Evolutionary conservation across 352 stramenopile species (phyloP), one percentile per base, ranked within the genome.

Genomic region (Phytophthora agathidicida): DNA sequence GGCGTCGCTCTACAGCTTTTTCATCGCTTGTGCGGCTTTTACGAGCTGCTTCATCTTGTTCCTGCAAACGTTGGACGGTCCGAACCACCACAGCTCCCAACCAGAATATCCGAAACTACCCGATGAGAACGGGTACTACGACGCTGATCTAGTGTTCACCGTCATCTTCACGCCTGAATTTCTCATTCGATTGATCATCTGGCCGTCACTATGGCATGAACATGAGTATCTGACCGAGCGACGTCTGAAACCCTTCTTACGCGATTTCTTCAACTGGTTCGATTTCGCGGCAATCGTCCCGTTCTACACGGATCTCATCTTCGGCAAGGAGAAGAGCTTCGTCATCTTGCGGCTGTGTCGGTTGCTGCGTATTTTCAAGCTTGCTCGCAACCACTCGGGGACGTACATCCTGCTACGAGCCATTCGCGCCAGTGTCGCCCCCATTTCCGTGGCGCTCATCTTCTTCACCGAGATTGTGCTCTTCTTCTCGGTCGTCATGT

Each of bases 231-330:
- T 92, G 7, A 81, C 65, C 0, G 76, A 89, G 49, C 80, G 77
- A 10, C 73, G 82, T 3, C 57, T 92, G 19, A 80, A 83, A 27
- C 82, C 82, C 7, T 92, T 89, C 33, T 58, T 88, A n/a, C 62
- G 65, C 0, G 82, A 92, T 51, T 74, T 85, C 35, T 92, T 93
- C 73, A 93, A 93, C 56, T 93, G 80, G 83, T 93, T 93, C 42
- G 80, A 93, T 49, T 53, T 93, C 14, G 74, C 77, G 2, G 80
- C 83, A 1, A 75, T 93, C 47, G 49, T 82, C 23, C 83, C 83
- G 24, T 93, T 91, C 67, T 93, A 89, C 68, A 80, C 77, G 1
- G 83, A 93, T 38, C 52, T 84, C n/a, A 50, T 90, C 9, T 81
- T 92, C 46, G 82, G 80, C 23, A 73, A 80, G 23, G 77, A 88